Percentiles rank a stretch among this genome's conserved stretches.
Conservation (phyloP, 2,329 filamentous ascomycete species). For the Simplicillium sp. region DNA sequence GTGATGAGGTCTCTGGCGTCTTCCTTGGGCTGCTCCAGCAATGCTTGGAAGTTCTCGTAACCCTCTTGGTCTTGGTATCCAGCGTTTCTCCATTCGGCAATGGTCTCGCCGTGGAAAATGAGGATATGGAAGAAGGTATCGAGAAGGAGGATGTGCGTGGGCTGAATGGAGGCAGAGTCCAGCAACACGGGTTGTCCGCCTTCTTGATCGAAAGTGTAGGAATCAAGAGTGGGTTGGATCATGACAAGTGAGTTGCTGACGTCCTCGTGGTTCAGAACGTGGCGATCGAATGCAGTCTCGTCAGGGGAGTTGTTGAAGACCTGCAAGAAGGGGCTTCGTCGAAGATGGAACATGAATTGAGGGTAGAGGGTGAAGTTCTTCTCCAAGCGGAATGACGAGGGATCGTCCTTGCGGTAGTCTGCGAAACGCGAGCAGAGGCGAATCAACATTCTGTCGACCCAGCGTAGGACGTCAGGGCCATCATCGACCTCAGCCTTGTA, state of each 20-base stretch:
- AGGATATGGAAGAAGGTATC: constrained; percentile 99
- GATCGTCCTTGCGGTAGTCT: constrained; percentile 96
- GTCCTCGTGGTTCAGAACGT: constrained; percentile 95
- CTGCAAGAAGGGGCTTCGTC: constrained; percentile 93
- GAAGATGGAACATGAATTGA: constrained; percentile 99
- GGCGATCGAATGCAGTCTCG: constrained; percentile 97
- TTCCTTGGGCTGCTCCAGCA: constrained; percentile 91
- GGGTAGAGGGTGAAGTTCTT: constrained; percentile 99
- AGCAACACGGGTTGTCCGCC: constrained; percentile 87
- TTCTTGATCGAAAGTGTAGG: constrained; percentile 94
- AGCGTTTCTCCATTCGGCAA: constrained; percentile 95
- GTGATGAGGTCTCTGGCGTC: constrained; percentile 95
- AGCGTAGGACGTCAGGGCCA: constrained; percentile 92
- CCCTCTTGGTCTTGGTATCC: constrained; percentile 97
- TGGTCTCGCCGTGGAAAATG: constrained; percentile 97
- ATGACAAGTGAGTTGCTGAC: constrained; percentile 95
- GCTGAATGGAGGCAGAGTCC: constrained; percentile 92
- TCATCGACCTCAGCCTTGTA: constrained; percentile 99
- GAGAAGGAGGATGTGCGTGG: constrained; percentile 83
- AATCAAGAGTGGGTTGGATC: constrained; percentile 97
- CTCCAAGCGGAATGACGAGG: constrained; percentile 90
- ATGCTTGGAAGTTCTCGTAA: constrained; percentile 86
- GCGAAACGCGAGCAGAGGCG: constrained; percentile 92
- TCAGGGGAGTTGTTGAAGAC: constrained; percentile 99
- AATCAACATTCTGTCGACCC: constrained; percentile 98